Evolutionary conservation across 2,329 filamentous ascomycete genomes (phyloP), one percentile per base, ranked within the genome.

Genomic region (Botrytis aclada): DNA sequence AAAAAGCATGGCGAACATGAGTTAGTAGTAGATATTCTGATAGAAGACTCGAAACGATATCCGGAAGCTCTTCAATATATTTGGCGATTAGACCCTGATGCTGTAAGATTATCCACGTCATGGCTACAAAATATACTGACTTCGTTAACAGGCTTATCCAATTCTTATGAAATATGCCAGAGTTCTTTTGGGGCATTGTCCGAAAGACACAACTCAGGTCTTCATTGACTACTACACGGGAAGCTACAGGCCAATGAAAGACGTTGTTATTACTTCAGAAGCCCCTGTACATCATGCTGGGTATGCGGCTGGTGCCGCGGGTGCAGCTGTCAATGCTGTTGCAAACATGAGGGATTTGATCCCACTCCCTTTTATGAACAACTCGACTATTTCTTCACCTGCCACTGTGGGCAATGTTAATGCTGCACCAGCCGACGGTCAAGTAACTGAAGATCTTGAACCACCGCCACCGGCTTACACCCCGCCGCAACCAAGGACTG

Each of bases 171-270:
- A 97, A 81, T 99, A 98, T 80, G 95, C 96, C 3, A 90, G 94
- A 69, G 93, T 98, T 0, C 85, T 99, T 1, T 88, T 99, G 45
- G 93, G 96, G 77, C 90, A 99, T 81, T 95, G 94, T 77, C 90
- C 95, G 2, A 85, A 89, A 74, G 90, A 94, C 72, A 92, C 95
- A 0, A 98, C 95, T 0, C 89, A 92, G 74, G 81, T 99, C 0
- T 98, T 99, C 80, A 93, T 97, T 75, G 92, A 96, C 71, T 99
- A 98, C 81, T 99, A 98, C 80, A 97, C 93, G 0, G 94, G 94
- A 37, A 88, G 88, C 73, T 99, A 95, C 80, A 87, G 85, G 70
- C 93, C 94, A 0, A 93, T 89, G 78, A 88, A 92, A 71, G 90
- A 93, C 58, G 84, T 81, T 1, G 78, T 78, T 29, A 74, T 82